Evolutionary conservation across 208 protist genomes (phyloP).

Genomic region (Trypanosoma avium): DNA sequence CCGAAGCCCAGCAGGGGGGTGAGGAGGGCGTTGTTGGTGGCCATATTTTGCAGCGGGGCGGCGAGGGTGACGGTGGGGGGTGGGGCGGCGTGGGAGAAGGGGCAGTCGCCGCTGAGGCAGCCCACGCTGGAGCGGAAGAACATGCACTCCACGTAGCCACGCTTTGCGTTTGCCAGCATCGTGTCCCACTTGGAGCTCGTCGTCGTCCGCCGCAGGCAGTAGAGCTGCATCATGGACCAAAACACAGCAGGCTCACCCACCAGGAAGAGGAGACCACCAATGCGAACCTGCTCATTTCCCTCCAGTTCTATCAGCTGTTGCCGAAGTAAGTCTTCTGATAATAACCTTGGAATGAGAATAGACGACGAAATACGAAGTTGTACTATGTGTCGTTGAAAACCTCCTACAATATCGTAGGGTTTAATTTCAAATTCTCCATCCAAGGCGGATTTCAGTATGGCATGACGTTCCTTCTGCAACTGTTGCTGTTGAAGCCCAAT

Average conservation of each 20-base stretch:
- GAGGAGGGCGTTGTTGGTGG: slow-evolving; percentile 37
- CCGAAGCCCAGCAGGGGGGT: slow-evolving; percentile 28
- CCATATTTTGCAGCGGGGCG: slow-evolving; percentile 33
- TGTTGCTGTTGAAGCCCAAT: slow-evolving; percentile 30
- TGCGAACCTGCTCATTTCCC: slow-evolving; percentile 30
- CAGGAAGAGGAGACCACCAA: slow-evolving; percentile 33
- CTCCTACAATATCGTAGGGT: slow-evolving; percentile 20
- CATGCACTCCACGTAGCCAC: slow-evolving; percentile 39
- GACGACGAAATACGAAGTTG: slow-evolving; percentile 22
- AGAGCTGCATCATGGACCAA: slow-evolving; percentile 43
- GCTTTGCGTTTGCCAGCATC: slow-evolving; percentile 30
- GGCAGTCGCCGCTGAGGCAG: slow-evolving; percentile 30
- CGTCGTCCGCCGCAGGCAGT: slow-evolving; percentile 27
- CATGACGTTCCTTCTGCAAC: slow-evolving; percentile 34
- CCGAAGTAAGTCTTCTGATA: slow-evolving; percentile 24
- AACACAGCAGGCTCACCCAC: slow-evolving; percentile 34
- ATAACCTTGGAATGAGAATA: slow-evolving; percentile 21
- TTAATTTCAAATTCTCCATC: slow-evolving; percentile 35
- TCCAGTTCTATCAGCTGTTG: slow-evolving; percentile 31
- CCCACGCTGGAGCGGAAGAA: slow-evolving; percentile 30
- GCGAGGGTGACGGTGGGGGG: slow-evolving; percentile 8
- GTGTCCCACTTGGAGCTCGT: slow-evolving; percentile 35
- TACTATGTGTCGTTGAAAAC: slow-evolving; percentile 19
- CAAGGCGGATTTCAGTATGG: slow-evolving; percentile 33
- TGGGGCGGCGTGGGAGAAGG: slow-evolving; percentile 23